phyloP scores from a whole-genome alignment of 2,329 filamentous ascomycete genomes.

The Ophiocordyceps australis region DNA sequence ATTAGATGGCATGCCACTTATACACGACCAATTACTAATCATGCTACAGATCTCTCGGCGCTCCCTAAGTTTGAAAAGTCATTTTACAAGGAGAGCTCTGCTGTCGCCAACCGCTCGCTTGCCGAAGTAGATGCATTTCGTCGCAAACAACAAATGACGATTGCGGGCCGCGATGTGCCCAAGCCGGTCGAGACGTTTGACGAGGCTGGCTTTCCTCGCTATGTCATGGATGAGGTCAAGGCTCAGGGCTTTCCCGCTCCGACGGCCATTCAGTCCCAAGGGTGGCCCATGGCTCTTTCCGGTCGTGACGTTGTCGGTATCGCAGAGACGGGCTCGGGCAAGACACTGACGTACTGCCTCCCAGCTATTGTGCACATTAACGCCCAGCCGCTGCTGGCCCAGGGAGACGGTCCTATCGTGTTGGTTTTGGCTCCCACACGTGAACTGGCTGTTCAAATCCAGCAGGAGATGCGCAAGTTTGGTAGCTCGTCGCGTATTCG shows the following conservation, averaged over 20 bases:
- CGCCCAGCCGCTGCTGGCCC: conserved; percentile 87
- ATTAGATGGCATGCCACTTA: too few relatives aligned
- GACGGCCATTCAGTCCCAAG: conserved; percentile 93
- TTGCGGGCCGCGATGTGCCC: conserved; percentile 66
- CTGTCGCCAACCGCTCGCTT: conserved; percentile 54
- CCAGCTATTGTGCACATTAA: conserved; percentile 99
- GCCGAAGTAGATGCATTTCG: conserved; percentile 82
- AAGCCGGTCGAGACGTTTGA: conserved; percentile 95
- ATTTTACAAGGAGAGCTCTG: conserved; percentile 92
- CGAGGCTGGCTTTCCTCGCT: conserved; percentile 89
- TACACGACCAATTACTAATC: too few relatives aligned
- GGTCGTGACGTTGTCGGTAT: conserved; percentile 98
- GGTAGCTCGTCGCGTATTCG: conserved; percentile 94
- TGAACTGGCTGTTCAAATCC: conserved; percentile 96
- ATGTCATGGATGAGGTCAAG: conserved; percentile 98
- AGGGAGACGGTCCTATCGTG: conserved; percentile 91
- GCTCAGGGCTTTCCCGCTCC: conserved; percentile 87
- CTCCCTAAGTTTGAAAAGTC: conserved; percentile 97
- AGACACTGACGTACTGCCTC: conserved; percentile 96
- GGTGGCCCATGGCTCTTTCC: conserved; percentile 97
- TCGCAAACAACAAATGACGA: conserved; percentile 64
- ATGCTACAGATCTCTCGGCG: conserved; percentile 44
- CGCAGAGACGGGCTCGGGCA: conserved; percentile 96
- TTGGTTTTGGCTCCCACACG: conserved; percentile 90
- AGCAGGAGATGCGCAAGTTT: conserved; percentile 97